Evolutionary conservation across 1,284 basidiomycete genomes (phyloP), one percentile per base, ranked within the genome.

Genomic region (Ceratobasidium sp.): DNA sequence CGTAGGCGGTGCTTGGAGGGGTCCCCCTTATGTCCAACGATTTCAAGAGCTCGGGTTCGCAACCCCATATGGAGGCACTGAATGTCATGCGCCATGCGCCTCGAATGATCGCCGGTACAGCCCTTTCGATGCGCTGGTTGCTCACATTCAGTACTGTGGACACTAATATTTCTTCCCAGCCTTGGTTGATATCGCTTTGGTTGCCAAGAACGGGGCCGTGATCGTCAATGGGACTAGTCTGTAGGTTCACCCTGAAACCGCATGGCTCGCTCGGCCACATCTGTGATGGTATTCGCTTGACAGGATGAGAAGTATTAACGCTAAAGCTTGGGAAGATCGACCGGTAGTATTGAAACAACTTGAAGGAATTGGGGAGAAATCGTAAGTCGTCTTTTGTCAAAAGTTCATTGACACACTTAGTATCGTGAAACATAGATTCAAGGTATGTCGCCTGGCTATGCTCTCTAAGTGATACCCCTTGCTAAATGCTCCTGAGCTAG

Each of bases 241-340:
- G 91, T 89, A 78, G 75, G 85, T 79, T 33, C 23, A 60, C 18
- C 36, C 30, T 36, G 33, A n/a, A n/a, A 36, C 30, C 67, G 18
- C 54, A 38, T 60, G 21, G 56, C 33, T 59, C 56, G 14, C 30
- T 23, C 58, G 38, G 73, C 21, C 30, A 23, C 21, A 30, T 33
- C 33, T 30, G 25, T 38, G 42, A 25, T 58, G n/a, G 21, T 44
- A 36, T 58, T 56, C 59, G 6, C 72, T 36, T 51, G n/a, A n/a
- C 58, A 93, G 92, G 54, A 79, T 88, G 56, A 86, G 91, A 38
- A 90, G 88, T 76, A 79, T 95, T 51, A 86, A 83, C 72, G 91
- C 91, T 12, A 93, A 89, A 77, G 88, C 91, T 59, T 95, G 92
- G 92, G 92, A 95, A 76, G 91, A 92, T 77, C 83, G 92, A 44